phyloP scores from a whole-genome alignment of 2,329 filamentous ascomycete genomes.

The Didymella sp. region DNA sequence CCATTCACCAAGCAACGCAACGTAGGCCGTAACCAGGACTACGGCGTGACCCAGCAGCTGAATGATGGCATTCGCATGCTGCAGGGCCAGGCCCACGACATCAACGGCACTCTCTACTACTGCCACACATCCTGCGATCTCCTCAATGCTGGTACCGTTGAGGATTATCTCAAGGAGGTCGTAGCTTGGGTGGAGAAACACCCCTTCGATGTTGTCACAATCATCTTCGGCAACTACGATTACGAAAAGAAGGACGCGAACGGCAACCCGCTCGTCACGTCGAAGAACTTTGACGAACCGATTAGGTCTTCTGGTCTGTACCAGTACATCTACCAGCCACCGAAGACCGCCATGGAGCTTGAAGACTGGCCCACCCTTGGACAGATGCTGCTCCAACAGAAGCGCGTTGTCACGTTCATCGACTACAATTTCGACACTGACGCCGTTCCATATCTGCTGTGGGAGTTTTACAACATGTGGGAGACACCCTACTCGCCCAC shows the following conservation, averaged over 20 bases:
- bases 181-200: slow-evolving; percentile 75
- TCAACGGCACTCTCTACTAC: slow-evolving; percentile 71
- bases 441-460: slow-evolving; percentile 81
- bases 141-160: slow-evolving; percentile 81
- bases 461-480: slow-evolving; percentile 90
- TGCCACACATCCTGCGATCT: slow-evolving; percentile 89
- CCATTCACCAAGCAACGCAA: slow-evolving; percentile 45
- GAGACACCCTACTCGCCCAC: slow-evolving; percentile 87
- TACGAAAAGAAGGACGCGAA: slow-evolving; percentile 36
- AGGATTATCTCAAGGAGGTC: slow-evolving; percentile 74
- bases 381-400: slow-evolving; percentile 56
- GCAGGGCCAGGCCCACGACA: slow-evolving; percentile 66
- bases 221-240: slow-evolving; percentile 82
- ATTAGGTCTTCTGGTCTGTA: slow-evolving; percentile 76
- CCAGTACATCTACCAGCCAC: slow-evolving; percentile 77
- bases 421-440: slow-evolving; percentile 71
- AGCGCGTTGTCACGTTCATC: slow-evolving; percentile 51
- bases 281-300: slow-evolving; percentile 69
- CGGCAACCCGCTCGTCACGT: slow-evolving; percentile 62
- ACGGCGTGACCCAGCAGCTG: slow-evolving; percentile 47
- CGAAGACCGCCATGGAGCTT: slow-evolving; percentile 75
- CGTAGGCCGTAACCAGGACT: slow-evolving; percentile 48
- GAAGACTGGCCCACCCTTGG: slow-evolving; percentile 87
- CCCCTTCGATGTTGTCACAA: slow-evolving; percentile 88
- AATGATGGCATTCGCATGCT: slow-evolving; percentile 55